Conservation (phyloP, 495 filamentous ascomycete species). For the Hypomontagnella monticulosa region DNA sequence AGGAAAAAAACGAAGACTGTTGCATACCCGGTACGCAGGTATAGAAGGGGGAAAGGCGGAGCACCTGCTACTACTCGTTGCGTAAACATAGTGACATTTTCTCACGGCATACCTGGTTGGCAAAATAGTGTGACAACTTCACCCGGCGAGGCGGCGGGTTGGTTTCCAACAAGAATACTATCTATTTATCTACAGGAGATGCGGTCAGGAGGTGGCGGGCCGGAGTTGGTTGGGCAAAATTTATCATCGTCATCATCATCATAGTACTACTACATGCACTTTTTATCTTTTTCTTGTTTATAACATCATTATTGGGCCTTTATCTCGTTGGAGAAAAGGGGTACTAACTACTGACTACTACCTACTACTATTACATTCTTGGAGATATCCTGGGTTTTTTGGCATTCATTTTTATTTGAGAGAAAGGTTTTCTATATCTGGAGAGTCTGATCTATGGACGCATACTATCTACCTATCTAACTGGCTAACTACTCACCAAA, state of each 20-base stretch:
- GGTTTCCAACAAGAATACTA: conserved; percentile 15
- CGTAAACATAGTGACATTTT: conserved; percentile 20
- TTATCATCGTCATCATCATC: background rate
- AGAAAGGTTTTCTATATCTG: background rate
- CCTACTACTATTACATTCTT: conserved; percentile 25
- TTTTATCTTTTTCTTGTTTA: conserved; percentile 27
- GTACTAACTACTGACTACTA: background rate
- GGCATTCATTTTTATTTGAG: background rate
- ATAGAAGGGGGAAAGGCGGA: conserved; percentile 15
- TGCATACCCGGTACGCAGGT: conserved; percentile 29
- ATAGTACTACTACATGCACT: conserved; percentile 11
- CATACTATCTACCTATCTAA: too few species aligned
- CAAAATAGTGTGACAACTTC: conserved; percentile 28
- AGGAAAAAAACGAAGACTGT: conserved; percentile 33
- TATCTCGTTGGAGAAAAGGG: conserved; percentile 1
- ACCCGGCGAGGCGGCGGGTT: conserved; percentile 28
- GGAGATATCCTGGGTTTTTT: conserved; percentile 36
- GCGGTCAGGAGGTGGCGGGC: conserved; percentile 25
- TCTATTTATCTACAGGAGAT: conserved; percentile 31
- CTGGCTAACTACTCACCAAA: too few species aligned
- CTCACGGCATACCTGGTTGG: conserved; percentile 35
- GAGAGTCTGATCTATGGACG: too few species aligned
- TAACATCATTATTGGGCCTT: conserved; percentile 14
- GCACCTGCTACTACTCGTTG: conserved; percentile 22
- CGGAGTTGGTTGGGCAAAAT: conserved; percentile 41